phyloP scores from a whole-genome alignment of 2,329 filamentous ascomycete genomes.

The Epichloe typhina region DNA sequence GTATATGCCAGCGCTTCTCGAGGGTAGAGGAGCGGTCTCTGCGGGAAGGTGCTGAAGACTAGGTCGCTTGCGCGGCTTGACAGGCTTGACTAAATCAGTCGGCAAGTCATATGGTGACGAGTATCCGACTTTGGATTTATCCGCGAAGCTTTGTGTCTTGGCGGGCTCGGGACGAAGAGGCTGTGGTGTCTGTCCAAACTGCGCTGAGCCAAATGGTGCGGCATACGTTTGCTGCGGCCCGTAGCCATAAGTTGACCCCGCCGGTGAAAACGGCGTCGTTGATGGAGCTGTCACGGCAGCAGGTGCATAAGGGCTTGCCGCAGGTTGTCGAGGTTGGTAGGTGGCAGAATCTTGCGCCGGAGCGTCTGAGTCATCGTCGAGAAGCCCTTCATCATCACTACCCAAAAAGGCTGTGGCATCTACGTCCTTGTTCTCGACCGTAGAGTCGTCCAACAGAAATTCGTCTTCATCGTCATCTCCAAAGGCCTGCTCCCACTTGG shows the following conservation, averaged over 20 bases:
- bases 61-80: conserved; percentile 54
- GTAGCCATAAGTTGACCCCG: conserved; percentile 9
- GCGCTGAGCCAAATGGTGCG: conserved; percentile 14
- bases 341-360: conserved; percentile 16
- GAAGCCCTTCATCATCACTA: conserved; percentile 75
- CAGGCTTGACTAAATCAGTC: conserved; percentile 53
- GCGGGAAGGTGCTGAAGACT: conserved; percentile 43
- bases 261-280: conserved; percentile 13
- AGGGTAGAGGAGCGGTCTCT: conserved; percentile 33
- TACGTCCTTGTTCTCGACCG: conserved; percentile 29
- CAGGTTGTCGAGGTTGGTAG: conserved; percentile 4
- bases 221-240: conserved; percentile 11
- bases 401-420: conserved; percentile 57
- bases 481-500: conserved; percentile 74
- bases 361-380: conserved; percentile 51
- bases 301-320: conserved; percentile 16
- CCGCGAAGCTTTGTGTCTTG: conserved; percentile 71
- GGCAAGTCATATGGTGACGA: conserved; percentile 90
- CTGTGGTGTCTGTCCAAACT: conserved; percentile 25
- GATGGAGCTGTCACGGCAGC: conserved; percentile 8
- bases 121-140: conserved; percentile 86
- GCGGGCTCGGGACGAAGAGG: conserved; percentile 29
- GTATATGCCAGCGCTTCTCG: conserved; percentile 49
- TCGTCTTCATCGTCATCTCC: conserved; percentile 60
- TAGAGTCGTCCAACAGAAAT: conserved; percentile 46